Evolutionary conservation across 116 monocot genomes (phyloP), one percentile per base, ranked within the genome.

Genomic region (Iris pallida): DNA sequence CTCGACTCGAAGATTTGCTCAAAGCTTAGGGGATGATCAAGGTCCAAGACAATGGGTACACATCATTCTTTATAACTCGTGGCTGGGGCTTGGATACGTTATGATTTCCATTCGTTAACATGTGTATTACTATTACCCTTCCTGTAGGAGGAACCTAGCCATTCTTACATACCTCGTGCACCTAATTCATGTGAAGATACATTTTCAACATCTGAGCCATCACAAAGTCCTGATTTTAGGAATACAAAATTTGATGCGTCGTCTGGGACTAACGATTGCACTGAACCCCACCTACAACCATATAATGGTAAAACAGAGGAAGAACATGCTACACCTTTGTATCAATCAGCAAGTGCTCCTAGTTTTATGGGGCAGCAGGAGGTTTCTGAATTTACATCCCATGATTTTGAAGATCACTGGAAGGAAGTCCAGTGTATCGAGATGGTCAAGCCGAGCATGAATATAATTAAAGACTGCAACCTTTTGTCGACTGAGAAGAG

Each of bases 371-470:
- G 43, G 58, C 63, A 60, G 2, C 71, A 80, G 7, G 68, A 65
- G 55, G 66, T 44, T 66, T 59, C 81, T 63, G 61, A 51, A 54
- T 72, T 66, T 7, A 47, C 42, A 51, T 56, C 53, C 53, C 79
- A 75, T 53, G 71, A 79, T 64, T 68, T 57, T 61, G 91, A 93
- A 52, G 87, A 83, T 5, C 74, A 75, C 13, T 88, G 86, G 75
- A 93, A 88, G 71, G 93, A 90, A 68, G 99, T 99, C 15, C 79
- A 57, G 20, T 93, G 93, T 58, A 88, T 99, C 7, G 93, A 88
- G 72, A 75, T 84, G 63, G 82, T 79, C 42, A 73, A 80, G 19
- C 62, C 73, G 8, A 73, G 74, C 5, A 55, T 63, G 48, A 80
- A 63, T 17, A 72, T 58, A 75, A 72, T 54, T 67, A 78, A 78